Conservation (phyloP, 805 yeast genomes). For the Nakazawaea pomicola region DNA sequence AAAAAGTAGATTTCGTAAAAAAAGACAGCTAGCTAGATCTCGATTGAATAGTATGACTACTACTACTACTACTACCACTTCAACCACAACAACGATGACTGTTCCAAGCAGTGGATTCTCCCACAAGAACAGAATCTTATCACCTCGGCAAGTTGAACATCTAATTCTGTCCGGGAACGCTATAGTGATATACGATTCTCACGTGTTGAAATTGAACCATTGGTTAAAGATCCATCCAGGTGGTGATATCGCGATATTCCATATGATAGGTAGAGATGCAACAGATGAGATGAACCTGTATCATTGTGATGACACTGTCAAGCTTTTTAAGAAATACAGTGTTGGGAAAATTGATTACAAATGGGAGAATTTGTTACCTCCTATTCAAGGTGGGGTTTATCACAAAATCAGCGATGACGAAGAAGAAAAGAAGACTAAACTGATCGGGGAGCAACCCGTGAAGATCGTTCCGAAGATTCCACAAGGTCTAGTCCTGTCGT, state of each 20-base stretch:
- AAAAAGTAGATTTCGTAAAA: too few relatives aligned
- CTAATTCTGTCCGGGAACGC: constrained; percentile 64
- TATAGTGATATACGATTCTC: constrained; percentile 58
- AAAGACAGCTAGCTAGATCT: too few relatives aligned
- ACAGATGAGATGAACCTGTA: constrained; percentile 88
- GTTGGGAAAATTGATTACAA: constrained; percentile 59
- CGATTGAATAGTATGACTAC: too few relatives aligned
- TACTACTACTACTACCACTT: too few relatives aligned
- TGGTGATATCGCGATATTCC: constrained; percentile 78
- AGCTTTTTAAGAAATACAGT: constrained; percentile 47
- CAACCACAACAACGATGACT: background rate
- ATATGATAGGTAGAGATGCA: constrained; percentile 86
- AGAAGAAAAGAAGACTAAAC: constrained; percentile 1
- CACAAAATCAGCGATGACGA: constrained; percentile 24
- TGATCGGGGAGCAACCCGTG: constrained; percentile 39
- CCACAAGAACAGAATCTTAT: constrained; percentile 20
- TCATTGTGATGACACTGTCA: constrained; percentile 57
- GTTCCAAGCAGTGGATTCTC: background rate
- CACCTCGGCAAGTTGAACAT: constrained; percentile 45
- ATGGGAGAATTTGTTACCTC: constrained; percentile 80
- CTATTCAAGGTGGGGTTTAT: constrained; percentile 76
- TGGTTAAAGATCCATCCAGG: constrained; percentile 86
- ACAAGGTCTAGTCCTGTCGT: constrained; percentile 37
- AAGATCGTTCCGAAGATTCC: constrained; percentile 48
- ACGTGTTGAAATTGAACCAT: constrained; percentile 57